These are phyloP conservation scores for Suillus clintonianus DNA, from an alignment of 768 basidiomycete genomes.

Conservation along the genomic window DNA sequence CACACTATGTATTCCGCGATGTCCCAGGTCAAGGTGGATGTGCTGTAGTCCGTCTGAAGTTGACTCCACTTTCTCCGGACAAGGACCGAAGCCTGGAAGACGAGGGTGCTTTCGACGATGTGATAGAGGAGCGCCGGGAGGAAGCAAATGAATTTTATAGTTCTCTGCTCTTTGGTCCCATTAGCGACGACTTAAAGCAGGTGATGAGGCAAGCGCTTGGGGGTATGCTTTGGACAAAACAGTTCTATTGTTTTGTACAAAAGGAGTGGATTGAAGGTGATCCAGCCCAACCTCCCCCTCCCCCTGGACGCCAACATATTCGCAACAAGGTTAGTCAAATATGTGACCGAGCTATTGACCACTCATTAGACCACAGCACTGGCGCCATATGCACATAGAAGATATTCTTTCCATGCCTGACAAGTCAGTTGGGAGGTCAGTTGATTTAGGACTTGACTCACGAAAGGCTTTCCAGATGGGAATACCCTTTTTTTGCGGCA, in stretches of 20 bases:
- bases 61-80: conserved; percentile 76
- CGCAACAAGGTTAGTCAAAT: conserved; percentile 68
- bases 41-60: conserved; percentile 90
- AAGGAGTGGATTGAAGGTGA: conserved; percentile 97
- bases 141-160: conserved; percentile 98
- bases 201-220: conserved; percentile 95
- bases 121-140: conserved; percentile 84
- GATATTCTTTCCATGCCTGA: conserved; percentile 99
- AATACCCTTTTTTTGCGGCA: conserved; percentile 98
- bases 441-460: not conserved
- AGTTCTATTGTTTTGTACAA: conserved; percentile 95
- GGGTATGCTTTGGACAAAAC: conserved; percentile 99
- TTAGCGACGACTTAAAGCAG: conserved; percentile 91
- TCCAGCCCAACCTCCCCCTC: conserved; percentile 92
- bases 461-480: conserved; percentile 62
- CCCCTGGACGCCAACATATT: conserved; percentile 81
- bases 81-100: conserved; percentile 82
- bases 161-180: conserved; percentile 74
- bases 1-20: conserved; percentile 84
- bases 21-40: conserved; percentile 94
- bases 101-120: conserved; percentile 86
- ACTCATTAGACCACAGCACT: conserved; percentile 56
- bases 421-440: conserved; percentile 56
- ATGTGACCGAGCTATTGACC: not conserved
- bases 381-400: conserved; percentile 94